phyloP scores from a whole-genome alignment of 2,329 filamentous ascomycete genomes.

The Claviceps maximensis region DNA sequence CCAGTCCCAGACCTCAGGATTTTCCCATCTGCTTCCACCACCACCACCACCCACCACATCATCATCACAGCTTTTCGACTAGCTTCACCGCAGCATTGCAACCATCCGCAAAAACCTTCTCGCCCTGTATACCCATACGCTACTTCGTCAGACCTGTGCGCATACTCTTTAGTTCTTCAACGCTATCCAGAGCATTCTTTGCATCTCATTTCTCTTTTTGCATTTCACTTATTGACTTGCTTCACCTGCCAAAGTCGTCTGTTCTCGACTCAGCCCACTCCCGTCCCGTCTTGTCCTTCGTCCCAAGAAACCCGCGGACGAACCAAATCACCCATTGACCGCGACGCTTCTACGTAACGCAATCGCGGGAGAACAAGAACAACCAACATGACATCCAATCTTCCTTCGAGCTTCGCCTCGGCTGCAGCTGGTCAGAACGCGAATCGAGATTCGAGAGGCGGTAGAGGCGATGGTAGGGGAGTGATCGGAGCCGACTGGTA shows the following conservation, averaged over 20 bases:
- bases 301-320: constrained; percentile 2
- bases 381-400: constrained; percentile 52
- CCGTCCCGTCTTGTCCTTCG: constrained; percentile 1
- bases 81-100: constrained; percentile 8
- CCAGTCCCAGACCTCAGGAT: constrained; percentile 13
- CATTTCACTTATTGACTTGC: not conserved
- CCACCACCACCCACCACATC: not conserved
- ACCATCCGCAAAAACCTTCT: constrained; percentile 4
- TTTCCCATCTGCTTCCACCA: constrained; percentile 14
- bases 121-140: constrained; percentile 6
- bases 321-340: constrained; percentile 1
- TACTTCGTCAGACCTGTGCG: constrained; percentile 3
- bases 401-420: constrained; percentile 74
- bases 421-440: constrained; percentile 64
- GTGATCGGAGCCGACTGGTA: constrained; percentile 59
- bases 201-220: constrained; percentile 1
- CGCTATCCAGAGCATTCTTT: constrained; percentile 4
- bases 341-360: constrained; percentile 2
- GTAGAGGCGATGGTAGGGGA: constrained; percentile 43
- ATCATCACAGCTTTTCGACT: constrained; percentile 4
- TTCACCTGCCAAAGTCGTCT: not conserved
- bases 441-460: constrained; percentile 45
- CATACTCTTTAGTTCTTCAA: constrained; percentile 4
- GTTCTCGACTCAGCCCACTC: not conserved
- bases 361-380: not conserved